Base-by-base conservation (phyloP, 345 rosid species). In the Lepidium aucheri region DNA sequence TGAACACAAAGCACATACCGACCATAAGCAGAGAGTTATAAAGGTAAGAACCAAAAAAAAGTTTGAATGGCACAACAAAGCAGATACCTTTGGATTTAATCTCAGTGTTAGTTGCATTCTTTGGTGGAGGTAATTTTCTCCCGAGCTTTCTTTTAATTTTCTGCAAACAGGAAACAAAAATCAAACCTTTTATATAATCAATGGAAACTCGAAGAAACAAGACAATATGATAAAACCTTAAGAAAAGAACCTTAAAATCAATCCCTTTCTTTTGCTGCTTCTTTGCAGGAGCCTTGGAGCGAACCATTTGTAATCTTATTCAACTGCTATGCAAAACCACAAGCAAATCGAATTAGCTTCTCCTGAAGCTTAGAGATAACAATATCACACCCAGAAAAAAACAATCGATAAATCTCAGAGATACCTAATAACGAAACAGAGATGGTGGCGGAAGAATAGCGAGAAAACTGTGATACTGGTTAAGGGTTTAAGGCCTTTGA, bases 91-190 rank as follows among this genome's bases (percentile, higher is more conserved):
- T 88, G 66, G 88, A 94, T 47, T 84, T 90, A 70, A 88, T 79
- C 78, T 90, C 88, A 12, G 96, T 94, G 80, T 85, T 83, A 1
- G 99, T 94, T 2, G 90, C 83, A 76, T 90, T 90, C 79, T 84
- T 85, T 9, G 95, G 83, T 5, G 95, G 99, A 6, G 97, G 96
- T 80, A 94, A 74, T 51, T 84, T 94, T 73, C 89, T 78, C 11
- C 97, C 95, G 0, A 94, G 81, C 84, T 94, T 90, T 36, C 98
- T 77, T 80, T 87, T 89, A 39, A 92, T 86, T 92, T 92, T 92
- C 97, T 89, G 77, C 72, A 44, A 43, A 73, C 33, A n/a, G n/a
- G 33, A 26, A 30, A 47, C 9, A 12, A 24, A 1, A 41, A 17
- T 2, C 4, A 53, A 24, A 47, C 43, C 6, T 6, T 32, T 34